These are phyloP conservation scores for Ustilago xerochloae DNA, from an alignment of 1,284 basidiomycete species.

Conservation along the genomic window DNA sequence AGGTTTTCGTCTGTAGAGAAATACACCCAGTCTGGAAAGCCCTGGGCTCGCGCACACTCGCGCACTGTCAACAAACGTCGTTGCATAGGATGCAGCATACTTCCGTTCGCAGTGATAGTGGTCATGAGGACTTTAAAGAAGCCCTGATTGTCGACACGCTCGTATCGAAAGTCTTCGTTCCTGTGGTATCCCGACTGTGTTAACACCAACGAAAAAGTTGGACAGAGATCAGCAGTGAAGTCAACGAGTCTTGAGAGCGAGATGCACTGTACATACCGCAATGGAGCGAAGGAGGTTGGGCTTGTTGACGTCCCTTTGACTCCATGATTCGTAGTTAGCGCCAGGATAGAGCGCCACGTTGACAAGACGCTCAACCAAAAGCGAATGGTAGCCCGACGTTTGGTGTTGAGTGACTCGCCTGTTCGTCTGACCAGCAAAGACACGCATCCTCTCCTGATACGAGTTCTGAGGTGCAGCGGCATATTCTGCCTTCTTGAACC, in stretches of 20 bases:
- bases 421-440: not conserved
- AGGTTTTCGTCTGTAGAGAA: conserved; percentile 22
- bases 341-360: conserved; percentile 32
- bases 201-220: not conserved
- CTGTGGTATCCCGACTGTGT: conserved; percentile 2
- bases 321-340: conserved; percentile 27
- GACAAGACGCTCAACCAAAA: conserved; percentile 28
- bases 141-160: conserved; percentile 9
- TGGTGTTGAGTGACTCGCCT: conserved; percentile 21
- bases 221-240: not conserved
- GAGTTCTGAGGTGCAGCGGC: conserved; percentile 5
- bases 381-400: conserved; percentile 2
- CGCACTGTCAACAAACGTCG: conserved; percentile 37
- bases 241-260: not conserved
- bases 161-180: conserved; percentile 8
- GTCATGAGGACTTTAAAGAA: conserved; percentile 28
- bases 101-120: not conserved
- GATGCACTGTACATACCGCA: conserved; percentile 7
- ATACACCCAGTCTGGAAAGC: conserved; percentile 39
- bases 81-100: conserved; percentile 37
- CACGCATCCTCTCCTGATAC: conserved; percentile 37
- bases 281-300: conserved; percentile 4
- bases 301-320: conserved; percentile 17
- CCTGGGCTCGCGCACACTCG: conserved; percentile 42
- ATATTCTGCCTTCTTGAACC: not conserved